Conservation (phyloP, 176 grass and related monocot genomes). For the Secale cereale region DNA sequence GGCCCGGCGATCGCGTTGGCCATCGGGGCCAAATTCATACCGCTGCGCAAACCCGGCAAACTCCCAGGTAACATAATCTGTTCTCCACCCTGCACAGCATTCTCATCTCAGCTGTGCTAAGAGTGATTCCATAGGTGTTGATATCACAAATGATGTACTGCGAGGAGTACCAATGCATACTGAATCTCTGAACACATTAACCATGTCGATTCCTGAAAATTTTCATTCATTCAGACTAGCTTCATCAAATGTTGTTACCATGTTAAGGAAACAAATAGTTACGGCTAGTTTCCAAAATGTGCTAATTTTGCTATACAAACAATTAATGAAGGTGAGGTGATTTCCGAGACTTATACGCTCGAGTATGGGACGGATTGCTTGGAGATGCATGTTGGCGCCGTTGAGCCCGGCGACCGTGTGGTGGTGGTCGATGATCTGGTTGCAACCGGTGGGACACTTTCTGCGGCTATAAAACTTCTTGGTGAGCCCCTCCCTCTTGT, state of each 20-base stretch:
- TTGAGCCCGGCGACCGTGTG: slow-evolving; percentile 45
- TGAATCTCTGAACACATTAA: neutral
- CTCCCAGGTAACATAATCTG: slow-evolving; percentile 61
- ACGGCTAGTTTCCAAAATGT: neutral
- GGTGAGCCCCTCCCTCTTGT: slow-evolving; percentile 37
- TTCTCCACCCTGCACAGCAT: too few species aligned
- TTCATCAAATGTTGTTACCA: neutral
- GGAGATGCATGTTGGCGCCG: slow-evolving; percentile 89
- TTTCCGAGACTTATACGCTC: slow-evolving; percentile 79
- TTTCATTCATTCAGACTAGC: neutral
- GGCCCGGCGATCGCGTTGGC: slow-evolving; percentile 79
- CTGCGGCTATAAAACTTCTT: slow-evolving; percentile 84
- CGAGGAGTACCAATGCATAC: neutral
- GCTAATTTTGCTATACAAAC: neutral
- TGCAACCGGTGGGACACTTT: slow-evolving; percentile 87
- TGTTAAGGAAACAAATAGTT: neutral
- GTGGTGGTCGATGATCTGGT: slow-evolving; percentile 87
- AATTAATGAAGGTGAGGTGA: slow-evolving; percentile 65
- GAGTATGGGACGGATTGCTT: slow-evolving; percentile 94
- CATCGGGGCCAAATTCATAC: slow-evolving; percentile 90
- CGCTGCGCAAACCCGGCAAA: slow-evolving; percentile 88
- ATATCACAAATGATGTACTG: neutral
- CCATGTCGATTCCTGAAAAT: neutral
- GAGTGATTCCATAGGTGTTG: neutral
- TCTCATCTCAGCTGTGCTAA: neutral